Percentiles rank a stretch among this genome's conserved stretches.
Evolutionary conservation across 1,139 yeast genomes (phyloP).

Genomic region (Protomyces inundatus): DNA sequence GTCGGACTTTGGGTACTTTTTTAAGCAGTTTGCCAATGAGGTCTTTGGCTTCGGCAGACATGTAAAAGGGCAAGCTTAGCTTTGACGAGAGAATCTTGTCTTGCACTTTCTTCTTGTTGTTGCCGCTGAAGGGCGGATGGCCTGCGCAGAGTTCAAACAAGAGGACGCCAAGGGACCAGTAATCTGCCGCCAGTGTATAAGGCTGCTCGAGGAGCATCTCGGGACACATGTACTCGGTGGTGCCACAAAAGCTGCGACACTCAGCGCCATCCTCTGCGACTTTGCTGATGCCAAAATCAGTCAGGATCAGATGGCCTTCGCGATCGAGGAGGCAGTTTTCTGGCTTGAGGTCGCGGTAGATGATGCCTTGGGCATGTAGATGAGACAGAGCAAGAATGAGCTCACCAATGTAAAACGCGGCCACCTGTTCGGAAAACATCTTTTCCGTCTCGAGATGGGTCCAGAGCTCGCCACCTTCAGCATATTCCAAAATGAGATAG

Average conservation of each 20-base stretch:
- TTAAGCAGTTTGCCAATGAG: slow-evolving; percentile 65
- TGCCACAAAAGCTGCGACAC: slow-evolving; percentile 73
- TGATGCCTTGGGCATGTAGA: slow-evolving; percentile 91
- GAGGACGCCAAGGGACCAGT: slow-evolving; percentile 97
- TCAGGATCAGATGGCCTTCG: slow-evolving; percentile 92
- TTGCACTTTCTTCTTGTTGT: slow-evolving; percentile 70
- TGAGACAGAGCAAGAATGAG: slow-evolving; percentile 83
- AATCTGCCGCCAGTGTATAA: slow-evolving; percentile 85
- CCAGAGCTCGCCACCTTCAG: slow-evolving; percentile 97
- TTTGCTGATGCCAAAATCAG: slow-evolving; percentile 94
- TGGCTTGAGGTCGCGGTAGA: slow-evolving; percentile 91
- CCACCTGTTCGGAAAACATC: slow-evolving; percentile 72
- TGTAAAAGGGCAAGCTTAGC: slow-evolving; percentile 71
- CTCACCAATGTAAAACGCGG: slow-evolving; percentile 92
- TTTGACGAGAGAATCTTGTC: slow-evolving; percentile 75
- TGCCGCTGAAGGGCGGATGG: slow-evolving; percentile 90
- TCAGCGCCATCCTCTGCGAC: slow-evolving; percentile 81
- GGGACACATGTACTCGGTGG: slow-evolving; percentile 57
- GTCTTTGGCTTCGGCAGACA: slow-evolving; percentile 81
- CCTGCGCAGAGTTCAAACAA: slow-evolving; percentile 84
- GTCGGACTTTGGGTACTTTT: slow-evolving; percentile 67
- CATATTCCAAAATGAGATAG: slow-evolving; percentile 95
- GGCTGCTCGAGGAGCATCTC: slow-evolving; percentile 79
- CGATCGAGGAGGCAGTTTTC: slow-evolving; percentile 86
- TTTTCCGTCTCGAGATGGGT: slow-evolving; percentile 96